Percentiles rank a stretch among this genome's conserved stretches.
Evolutionary conservation across 2,329 filamentous ascomycete species (phyloP).

Genomic region (Beauveria scarabaeidicola): DNA sequence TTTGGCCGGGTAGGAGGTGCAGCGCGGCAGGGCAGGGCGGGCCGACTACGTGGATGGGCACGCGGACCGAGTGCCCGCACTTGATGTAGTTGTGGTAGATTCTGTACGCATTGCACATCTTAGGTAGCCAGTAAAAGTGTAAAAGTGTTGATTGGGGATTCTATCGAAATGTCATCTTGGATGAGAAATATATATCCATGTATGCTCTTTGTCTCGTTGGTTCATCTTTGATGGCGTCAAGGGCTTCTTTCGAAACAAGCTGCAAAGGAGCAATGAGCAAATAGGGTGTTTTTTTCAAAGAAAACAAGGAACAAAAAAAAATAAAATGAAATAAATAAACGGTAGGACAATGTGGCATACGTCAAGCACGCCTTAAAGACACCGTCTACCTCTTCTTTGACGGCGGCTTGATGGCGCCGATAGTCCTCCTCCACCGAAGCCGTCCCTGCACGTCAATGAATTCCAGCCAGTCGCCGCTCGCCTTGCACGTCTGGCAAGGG

Average conservation of each 20-base stretch:
- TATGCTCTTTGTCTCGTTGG: too few species aligned
- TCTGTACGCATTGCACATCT: not conserved
- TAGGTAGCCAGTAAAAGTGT: not conserved
- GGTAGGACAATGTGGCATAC: too few species aligned
- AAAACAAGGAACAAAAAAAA: too few species aligned
- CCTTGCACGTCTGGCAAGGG: not conserved
- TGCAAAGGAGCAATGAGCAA: too few species aligned
- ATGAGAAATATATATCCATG: too few species aligned
- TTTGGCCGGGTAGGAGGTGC: not conserved
- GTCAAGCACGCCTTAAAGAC: too few species aligned
- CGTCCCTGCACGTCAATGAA: not conserved
- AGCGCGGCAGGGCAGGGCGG: not conserved
- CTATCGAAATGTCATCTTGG: too few species aligned
- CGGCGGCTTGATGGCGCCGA: not conserved
- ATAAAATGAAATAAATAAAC: too few species aligned
- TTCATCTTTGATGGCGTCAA: too few species aligned
- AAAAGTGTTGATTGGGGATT: too few species aligned
- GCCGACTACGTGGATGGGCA: not conserved
- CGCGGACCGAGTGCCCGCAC: not conserved
- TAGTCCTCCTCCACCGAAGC: not conserved
- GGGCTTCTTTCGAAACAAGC: too few species aligned
- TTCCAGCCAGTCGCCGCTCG: not conserved
- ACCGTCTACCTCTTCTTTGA: not conserved
- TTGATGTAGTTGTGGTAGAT: not conserved
- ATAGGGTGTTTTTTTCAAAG: too few species aligned